Evolutionary conservation across 2,329 filamentous ascomycete species (phyloP), one percentile per base, ranked within the genome.

Genomic region (Colletotrichum shisoi): DNA sequence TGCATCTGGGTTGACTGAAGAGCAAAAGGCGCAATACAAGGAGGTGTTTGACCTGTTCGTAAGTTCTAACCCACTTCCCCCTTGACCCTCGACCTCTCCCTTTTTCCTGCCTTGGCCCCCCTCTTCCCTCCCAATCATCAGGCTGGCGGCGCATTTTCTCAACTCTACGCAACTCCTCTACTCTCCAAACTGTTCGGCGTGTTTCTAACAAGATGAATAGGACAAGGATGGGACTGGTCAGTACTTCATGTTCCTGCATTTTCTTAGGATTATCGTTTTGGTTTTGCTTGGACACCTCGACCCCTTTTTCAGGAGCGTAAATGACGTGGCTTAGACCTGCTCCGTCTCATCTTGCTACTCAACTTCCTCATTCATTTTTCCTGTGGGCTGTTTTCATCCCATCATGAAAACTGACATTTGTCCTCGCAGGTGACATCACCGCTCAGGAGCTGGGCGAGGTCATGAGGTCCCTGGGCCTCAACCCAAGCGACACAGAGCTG

Each of bases 21-120:
- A 99, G 85, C 95, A 99, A 88, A 95, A 98, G 80, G 98, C 95
- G 80, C 95, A 99, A 86, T 99, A 98, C 87, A 99, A 98, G 91
- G 95, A 99, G 86, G 95, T 95, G 62, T 99, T 99, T 85, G 99
- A 95, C 80, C 92, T 99, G 73, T 99, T 99, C 83, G 95, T 99
- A 90, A 90, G 95, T 83, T 42, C 48, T 21, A 40, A 19, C 52
- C 44, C 45, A 27, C 39, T 40, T 27, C 57, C 49, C 24, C 63
- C 61, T 34, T 46, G 13, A 15, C 15, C 27, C 24, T 44, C 44
- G 31, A n/a, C 37, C 54, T 51, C 57, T 52, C 48, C 70, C 46
- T 39, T 49, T 60, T 56, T 27, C 40, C 48, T 31, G 48, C 48
- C 48, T 19, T 34, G 48, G 17, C 48, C 15, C 17, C 27, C 9